Evolutionary conservation across 345 rosid genomes (phyloP), one percentile per base, ranked within the genome.

Genomic region (Lenwebbia sp.): DNA sequence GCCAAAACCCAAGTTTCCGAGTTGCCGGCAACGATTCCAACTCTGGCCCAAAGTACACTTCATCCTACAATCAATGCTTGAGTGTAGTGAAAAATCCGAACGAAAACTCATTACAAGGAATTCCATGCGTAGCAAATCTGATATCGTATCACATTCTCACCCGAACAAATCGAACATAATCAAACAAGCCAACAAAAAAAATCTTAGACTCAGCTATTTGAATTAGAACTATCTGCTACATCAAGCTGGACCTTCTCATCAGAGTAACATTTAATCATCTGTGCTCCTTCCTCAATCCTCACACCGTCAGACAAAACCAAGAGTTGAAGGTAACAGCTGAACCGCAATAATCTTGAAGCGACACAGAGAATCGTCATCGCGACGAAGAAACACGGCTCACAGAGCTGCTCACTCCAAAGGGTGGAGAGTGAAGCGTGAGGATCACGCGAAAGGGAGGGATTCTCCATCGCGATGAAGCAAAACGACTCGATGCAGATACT

Each of bases 201-300:
- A 49, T 6, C 75, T 30, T 0, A 17, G 74, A 15, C 22, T 14
- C 10, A 0, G 6, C 41, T 7, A 30, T 7, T 62, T 49, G 75
- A 21, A 15, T 62, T 0, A 30, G 74, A 28, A 2, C 75, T 7
- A 62, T 22, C 75, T 62, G 75, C 75, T 30, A 0, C 52, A 50
- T 50, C 52, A 50, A 50, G 52, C 52, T 12, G 14, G 52, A 11
- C 52, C 2, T n/a, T 50, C 52, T 12, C 52, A 50, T 50, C 52
- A 50, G n/a, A n/a, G 52, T 50, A 11, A 50, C 52, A 50, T 50
- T 11, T 50, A 50, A 50, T 50, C 52, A 50, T 12, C 52, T 50
- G 52, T 50, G 52, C 14, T 50, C 14, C 52, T n/a, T n/a, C n/a
- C n/a, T n/a, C n/a, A n/a, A n/a, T n/a, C n/a, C n/a, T n/a, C n/a